Conservation (phyloP, 139 green algal species). For the Astrephomene gubernaculifera region DNA sequence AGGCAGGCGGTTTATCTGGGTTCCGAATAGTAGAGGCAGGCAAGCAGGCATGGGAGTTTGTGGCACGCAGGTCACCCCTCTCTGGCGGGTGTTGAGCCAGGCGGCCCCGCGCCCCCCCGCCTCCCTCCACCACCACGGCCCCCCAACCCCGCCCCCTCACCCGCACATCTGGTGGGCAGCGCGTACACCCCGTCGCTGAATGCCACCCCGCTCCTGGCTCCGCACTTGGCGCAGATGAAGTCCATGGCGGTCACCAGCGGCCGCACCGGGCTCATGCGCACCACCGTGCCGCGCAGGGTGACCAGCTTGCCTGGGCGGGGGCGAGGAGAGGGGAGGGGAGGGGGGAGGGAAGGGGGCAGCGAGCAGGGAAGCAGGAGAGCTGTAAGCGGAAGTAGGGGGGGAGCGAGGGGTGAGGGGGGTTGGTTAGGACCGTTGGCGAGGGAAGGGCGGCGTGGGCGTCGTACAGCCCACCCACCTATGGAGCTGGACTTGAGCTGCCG, state of each 20-base stretch:
- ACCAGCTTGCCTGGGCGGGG: slow-evolving; percentile 77
- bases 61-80: no score
- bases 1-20: no score
- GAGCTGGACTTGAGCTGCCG: slow-evolving; percentile 65
- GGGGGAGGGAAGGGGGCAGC: not conserved
- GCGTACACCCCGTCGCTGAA: slow-evolving; percentile 69
- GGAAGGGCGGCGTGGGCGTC: not conserved
- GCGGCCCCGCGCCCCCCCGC: not conserved
- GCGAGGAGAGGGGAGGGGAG: not conserved
- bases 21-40: not conserved
- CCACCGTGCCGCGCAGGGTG: slow-evolving; percentile 83
- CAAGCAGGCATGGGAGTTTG: no score
- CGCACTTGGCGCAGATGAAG: slow-evolving; percentile 88
- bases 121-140: not conserved
- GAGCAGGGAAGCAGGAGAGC: not conserved
- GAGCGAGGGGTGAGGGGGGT: not conserved
- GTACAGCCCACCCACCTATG: slow-evolving; percentile 57
- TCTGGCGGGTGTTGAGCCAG: no score
- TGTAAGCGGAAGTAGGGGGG: not conserved
- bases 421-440: not conserved
- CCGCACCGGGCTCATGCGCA: slow-evolving; percentile 72
- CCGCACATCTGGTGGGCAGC: slow-evolving; percentile 68
- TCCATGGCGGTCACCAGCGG: slow-evolving; percentile 77
- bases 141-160: slow-evolving; percentile 38
- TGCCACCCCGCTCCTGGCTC: not conserved